These are phyloP conservation scores for Petunia hybrid DNA, from an alignment of 305 asterid genomes.

Conservation along the genomic window DNA sequence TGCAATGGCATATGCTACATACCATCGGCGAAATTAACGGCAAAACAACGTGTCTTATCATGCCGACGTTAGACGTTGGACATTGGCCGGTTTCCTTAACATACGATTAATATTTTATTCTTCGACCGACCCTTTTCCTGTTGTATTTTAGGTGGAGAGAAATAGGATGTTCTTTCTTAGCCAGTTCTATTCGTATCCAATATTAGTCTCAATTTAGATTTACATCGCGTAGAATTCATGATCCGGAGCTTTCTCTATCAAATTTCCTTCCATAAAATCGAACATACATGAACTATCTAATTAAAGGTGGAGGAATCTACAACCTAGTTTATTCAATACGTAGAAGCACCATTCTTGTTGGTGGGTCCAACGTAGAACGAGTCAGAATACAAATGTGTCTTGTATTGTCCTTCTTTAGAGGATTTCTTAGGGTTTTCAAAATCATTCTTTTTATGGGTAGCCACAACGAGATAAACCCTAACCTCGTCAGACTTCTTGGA, in stretches of 20 bases:
- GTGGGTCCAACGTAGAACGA: constrained; percentile 26
- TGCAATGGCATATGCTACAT: not conserved
- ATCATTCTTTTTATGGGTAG: constrained; percentile 24
- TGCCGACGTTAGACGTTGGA: constrained; percentile 48
- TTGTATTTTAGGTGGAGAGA: constrained; percentile 8
- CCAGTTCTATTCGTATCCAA: no score
- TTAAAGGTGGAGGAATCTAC: no score
- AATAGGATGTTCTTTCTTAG: constrained; percentile 25
- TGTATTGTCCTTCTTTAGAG: constrained; percentile 7
- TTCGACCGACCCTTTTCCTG: constrained; percentile 49
- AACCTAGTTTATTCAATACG: constrained; percentile 38
- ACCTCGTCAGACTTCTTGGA: constrained; percentile 19
- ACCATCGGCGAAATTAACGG: constrained; percentile 50
- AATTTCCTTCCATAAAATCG: no score
- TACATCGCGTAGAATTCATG: no score
- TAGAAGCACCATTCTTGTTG: constrained; percentile 40
- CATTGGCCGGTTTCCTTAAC: constrained; percentile 48
- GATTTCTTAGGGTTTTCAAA: constrained; percentile 25
- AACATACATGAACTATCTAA: no score
- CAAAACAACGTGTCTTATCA: constrained; percentile 37
- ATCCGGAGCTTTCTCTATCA: no score
- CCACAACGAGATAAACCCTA: constrained; percentile 33
- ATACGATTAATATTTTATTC: constrained; percentile 19
- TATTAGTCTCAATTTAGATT: no score
- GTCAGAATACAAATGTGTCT: constrained; percentile 30